Conservation (phyloP, 2,329 filamentous ascomycete species). For the Helicocarpus griseus region DNA sequence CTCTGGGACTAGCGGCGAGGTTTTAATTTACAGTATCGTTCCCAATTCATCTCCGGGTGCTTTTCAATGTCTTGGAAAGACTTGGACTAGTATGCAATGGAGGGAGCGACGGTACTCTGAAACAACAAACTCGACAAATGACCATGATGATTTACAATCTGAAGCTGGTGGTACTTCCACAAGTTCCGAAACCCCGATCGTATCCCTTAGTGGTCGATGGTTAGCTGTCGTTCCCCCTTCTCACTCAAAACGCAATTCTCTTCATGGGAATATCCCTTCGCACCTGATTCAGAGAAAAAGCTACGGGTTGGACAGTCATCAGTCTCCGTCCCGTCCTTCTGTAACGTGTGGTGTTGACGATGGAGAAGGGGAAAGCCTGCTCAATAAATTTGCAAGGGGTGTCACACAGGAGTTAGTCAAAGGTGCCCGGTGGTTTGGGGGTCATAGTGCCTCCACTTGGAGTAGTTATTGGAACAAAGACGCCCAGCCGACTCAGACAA, state of each 20-base stretch:
- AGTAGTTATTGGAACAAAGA: slow-evolving; percentile 43
- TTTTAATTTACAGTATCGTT: slow-evolving; percentile 59
- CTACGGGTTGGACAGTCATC: slow-evolving; percentile 34
- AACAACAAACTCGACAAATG: slow-evolving; percentile 35
- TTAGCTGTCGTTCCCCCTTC: slow-evolving; percentile 36
- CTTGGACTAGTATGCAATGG: slow-evolving; percentile 78
- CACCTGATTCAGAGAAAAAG: slow-evolving; percentile 25
- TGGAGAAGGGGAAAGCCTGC: slow-evolving; percentile 38
- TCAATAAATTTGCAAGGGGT: slow-evolving; percentile 39
- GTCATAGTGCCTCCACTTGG: slow-evolving; percentile 41
- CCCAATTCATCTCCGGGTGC: slow-evolving; percentile 14
- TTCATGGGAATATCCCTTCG: slow-evolving; percentile 32
- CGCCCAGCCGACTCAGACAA: slow-evolving; percentile 18
- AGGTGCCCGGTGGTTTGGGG: slow-evolving; percentile 41
- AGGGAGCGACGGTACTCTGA: slow-evolving; percentile 36
- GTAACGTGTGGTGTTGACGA: slow-evolving; percentile 37
- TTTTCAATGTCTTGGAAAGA: slow-evolving; percentile 69
- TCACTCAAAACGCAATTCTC: slow-evolving; percentile 25
- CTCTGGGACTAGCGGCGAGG: slow-evolving; percentile 76
- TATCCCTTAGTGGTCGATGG: slow-evolving; percentile 38
- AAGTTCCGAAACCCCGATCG: slow-evolving; percentile 27
- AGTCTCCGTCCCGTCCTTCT: slow-evolving; percentile 32
- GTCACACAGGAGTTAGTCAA: slow-evolving; percentile 41
- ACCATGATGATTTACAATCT: slow-evolving; percentile 32
- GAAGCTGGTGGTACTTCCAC: slow-evolving; percentile 25